phyloP scores from a whole-genome alignment of 129 eudicot genomes.

The Oenanthe sinensis region DNA sequence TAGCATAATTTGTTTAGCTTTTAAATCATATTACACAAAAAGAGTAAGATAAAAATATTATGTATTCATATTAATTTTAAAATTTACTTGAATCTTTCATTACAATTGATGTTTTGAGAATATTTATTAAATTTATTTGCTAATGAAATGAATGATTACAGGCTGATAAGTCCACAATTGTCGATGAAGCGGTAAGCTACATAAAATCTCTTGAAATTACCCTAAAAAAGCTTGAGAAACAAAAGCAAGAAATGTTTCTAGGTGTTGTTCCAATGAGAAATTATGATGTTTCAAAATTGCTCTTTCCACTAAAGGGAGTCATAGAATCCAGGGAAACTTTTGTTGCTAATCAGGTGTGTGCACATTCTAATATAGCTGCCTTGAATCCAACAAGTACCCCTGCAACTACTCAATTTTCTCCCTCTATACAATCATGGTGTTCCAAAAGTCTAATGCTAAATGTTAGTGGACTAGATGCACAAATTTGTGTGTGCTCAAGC shows the following conservation, averaged over 20 bases:
- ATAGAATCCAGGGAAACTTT: slow-evolving; percentile 53
- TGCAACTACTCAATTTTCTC: slow-evolving; percentile 25
- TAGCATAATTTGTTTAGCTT: too few relatives aligned
- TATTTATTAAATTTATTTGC: background rate
- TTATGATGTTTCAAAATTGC: slow-evolving; percentile 5
- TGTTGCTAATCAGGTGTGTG: slow-evolving; percentile 53
- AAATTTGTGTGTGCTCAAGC: slow-evolving; percentile 42
- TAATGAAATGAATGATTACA: slow-evolving; percentile 12
- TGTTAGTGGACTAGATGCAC: slow-evolving; percentile 62
- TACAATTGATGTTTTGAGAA: background rate
- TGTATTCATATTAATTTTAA: too few relatives aligned
- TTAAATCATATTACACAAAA: too few relatives aligned
- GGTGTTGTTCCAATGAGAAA: slow-evolving; percentile 17
- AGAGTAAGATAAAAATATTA: too few relatives aligned
- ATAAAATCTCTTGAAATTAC: slow-evolving; percentile 50
- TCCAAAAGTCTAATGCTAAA: slow-evolving; percentile 62
- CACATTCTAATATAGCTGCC: slow-evolving; percentile 8
- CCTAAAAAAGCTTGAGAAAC: slow-evolving; percentile 47
- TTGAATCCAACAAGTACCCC: slow-evolving; percentile 13
- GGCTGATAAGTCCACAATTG: slow-evolving; percentile 86
- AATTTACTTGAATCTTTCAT: background rate
- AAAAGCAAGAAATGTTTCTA: slow-evolving; percentile 45
- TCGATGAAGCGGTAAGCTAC: slow-evolving; percentile 70
- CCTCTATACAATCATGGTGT: slow-evolving; percentile 54
- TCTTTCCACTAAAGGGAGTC: slow-evolving; percentile 15